Evolutionary conservation across 2,329 filamentous ascomycete species (phyloP).

Genomic region (Penicillium brasilianum): DNA sequence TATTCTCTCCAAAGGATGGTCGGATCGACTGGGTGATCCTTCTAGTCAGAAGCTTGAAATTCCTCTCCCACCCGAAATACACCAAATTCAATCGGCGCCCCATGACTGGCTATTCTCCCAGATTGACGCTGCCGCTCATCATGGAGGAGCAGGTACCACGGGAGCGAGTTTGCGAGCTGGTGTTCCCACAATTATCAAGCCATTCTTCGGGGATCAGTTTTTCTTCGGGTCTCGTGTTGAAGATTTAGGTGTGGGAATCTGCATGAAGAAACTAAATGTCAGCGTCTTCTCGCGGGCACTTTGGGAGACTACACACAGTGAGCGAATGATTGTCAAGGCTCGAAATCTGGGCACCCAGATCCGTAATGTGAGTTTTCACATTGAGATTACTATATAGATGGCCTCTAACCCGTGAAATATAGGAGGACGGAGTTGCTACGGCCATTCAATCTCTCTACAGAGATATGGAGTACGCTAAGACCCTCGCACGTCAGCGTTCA

Average conservation of each 20-base stretch:
- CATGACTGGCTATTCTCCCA: conserved; percentile 97
- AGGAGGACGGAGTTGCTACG: conserved; percentile 89
- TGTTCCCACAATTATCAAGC: conserved; percentile 90
- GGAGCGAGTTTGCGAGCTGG: conserved; percentile 90
- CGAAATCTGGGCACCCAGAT: conserved; percentile 82
- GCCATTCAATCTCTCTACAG: conserved; percentile 94
- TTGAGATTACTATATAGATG: neutral
- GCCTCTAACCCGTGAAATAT: conserved; percentile 32
- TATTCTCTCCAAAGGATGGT: conserved; percentile 96
- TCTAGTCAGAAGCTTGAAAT: conserved; percentile 66
- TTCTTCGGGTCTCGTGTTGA: conserved; percentile 92
- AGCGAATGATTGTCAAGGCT: conserved; percentile 90
- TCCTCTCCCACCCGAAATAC: conserved; percentile 76
- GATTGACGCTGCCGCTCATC: conserved; percentile 92
- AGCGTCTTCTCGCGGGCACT: conserved; percentile 81
- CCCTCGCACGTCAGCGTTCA: conserved; percentile 71
- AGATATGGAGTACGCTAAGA: conserved; percentile 89
- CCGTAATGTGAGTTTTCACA: conserved; percentile 67
- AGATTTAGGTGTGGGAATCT: conserved; percentile 89
- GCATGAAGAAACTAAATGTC: conserved; percentile 87
- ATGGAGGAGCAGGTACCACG: conserved; percentile 93
- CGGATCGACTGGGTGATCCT: conserved; percentile 73
- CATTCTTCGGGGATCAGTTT: conserved; percentile 97
- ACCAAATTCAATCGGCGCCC: conserved; percentile 85
- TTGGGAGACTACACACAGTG: conserved; percentile 88